phyloP scores from a whole-genome alignment of 2,329 filamentous ascomycete species.

The Aspergillus nomiae region DNA sequence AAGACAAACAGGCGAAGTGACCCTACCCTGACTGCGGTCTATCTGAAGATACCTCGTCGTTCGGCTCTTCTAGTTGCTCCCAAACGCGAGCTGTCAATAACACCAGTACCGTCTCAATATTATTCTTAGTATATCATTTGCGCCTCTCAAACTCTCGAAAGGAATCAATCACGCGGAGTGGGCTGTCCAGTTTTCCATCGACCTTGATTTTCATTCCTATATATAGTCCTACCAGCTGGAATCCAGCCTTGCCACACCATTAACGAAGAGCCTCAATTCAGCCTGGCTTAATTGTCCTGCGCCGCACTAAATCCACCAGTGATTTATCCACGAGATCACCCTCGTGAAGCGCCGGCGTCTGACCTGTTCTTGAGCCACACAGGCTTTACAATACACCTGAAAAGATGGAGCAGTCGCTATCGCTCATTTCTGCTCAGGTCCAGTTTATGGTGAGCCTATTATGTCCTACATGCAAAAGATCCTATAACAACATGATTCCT shows the following conservation, averaged over 20 bases:
- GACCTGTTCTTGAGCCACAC: background rate
- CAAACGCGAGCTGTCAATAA: conserved; percentile 2
- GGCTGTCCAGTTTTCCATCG: background rate
- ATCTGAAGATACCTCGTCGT: conserved; percentile 2
- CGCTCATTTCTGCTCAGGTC: conserved; percentile 34
- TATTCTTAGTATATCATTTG: background rate
- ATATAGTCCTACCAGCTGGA: background rate
- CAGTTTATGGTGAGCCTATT: conserved; percentile 32
- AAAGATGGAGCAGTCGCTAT: conserved; percentile 32
- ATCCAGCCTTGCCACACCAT: background rate
- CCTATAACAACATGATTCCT: background rate
- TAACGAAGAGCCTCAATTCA: background rate
- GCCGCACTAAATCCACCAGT: background rate
- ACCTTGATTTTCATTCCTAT: background rate
- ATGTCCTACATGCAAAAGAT: background rate
- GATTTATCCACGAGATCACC: background rate
- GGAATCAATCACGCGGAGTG: background rate
- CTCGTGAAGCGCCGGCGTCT: background rate
- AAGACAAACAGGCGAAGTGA: conserved; percentile 7
- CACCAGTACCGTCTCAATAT: background rate
- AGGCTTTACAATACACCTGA: background rate
- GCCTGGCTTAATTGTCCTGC: background rate
- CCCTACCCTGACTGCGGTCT: conserved; percentile 1
- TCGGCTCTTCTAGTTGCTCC: background rate
- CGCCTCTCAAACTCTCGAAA: background rate